Evolutionary conservation across 1,139 yeast genomes (phyloP).

Genomic region (Maudiozyma humilis): DNA sequence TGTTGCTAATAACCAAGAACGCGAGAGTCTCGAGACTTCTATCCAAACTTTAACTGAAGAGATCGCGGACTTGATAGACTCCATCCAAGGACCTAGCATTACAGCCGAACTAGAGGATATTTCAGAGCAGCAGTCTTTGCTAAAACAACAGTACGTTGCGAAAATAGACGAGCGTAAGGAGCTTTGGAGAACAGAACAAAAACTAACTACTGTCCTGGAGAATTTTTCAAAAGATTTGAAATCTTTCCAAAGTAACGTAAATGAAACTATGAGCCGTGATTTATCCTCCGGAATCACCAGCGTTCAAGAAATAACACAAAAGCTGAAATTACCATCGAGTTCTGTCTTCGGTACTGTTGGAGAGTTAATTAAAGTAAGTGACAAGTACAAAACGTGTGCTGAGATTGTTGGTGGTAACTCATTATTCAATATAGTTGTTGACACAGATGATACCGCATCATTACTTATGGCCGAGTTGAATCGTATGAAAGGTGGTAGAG

Average conservation of each 20-base stretch:
- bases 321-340: conserved; percentile 41
- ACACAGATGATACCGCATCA: conserved; percentile 77
- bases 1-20: conserved; percentile 5
- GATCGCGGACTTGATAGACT: conserved; percentile 33
- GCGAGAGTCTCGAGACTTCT: conserved; percentile 10
- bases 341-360: conserved; percentile 81
- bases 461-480: conserved; percentile 66
- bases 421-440: conserved; percentile 82
- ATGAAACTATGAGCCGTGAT: conserved; percentile 67
- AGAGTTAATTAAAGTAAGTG: conserved; percentile 71
- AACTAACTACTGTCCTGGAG: conserved; percentile 46
- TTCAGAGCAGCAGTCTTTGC: conserved; percentile 27
- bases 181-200: conserved; percentile 76
- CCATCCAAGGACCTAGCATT: conserved; percentile 35
- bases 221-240: conserved; percentile 49
- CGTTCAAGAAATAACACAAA: conserved; percentile 51
- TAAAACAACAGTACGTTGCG: conserved; percentile 38
- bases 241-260: conserved; percentile 50
- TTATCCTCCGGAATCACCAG: conserved; percentile 63
- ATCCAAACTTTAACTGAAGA: conserved; percentile 15
- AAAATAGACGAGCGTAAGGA: conserved; percentile 60
- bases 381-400: conserved; percentile 75
- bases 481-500: conserved; percentile 70
- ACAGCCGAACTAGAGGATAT: conserved; percentile 29
- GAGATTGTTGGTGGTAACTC: conserved; percentile 87